phyloP scores from a whole-genome alignment of 2,329 filamentous ascomycete species.

The Sporothrix humicola region DNA sequence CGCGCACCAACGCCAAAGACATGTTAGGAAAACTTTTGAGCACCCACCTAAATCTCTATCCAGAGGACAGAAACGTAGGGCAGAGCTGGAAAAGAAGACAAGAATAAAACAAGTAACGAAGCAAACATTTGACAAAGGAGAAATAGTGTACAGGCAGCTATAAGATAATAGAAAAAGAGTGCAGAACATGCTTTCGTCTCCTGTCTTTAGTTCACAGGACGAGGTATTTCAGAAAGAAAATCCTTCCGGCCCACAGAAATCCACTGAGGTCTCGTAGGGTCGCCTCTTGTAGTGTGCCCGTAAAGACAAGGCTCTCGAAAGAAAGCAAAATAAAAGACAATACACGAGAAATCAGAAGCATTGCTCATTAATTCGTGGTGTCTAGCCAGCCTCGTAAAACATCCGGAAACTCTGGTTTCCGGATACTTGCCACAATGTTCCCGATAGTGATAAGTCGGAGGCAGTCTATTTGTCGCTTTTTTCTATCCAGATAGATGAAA shows the following conservation, averaged over 20 bases:
- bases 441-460: neutral
- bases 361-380: constrained; percentile 26
- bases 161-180: neutral
- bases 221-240: neutral
- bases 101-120: constrained; percentile 8
- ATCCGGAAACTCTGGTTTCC: neutral
- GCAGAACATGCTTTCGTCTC: neutral
- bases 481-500: constrained; percentile 10
- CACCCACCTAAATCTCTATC: neutral
- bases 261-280: too few species aligned
- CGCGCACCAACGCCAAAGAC: constrained; percentile 16
- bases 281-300: too few species aligned
- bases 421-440: neutral
- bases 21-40: constrained; percentile 18
- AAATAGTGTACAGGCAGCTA: constrained; percentile 10
- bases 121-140: neutral
- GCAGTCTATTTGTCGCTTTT: neutral
- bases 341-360: neutral
- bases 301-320: neutral
- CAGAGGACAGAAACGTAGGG: neutral
- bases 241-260: neutral
- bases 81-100: neutral
- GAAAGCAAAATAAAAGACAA: neutral
- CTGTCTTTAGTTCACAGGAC: too few species aligned
- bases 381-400: neutral